Evolutionary conservation across 768 basidiomycete genomes (phyloP), one percentile per base, ranked within the genome.

Genomic region (Mycena indigotica): DNA sequence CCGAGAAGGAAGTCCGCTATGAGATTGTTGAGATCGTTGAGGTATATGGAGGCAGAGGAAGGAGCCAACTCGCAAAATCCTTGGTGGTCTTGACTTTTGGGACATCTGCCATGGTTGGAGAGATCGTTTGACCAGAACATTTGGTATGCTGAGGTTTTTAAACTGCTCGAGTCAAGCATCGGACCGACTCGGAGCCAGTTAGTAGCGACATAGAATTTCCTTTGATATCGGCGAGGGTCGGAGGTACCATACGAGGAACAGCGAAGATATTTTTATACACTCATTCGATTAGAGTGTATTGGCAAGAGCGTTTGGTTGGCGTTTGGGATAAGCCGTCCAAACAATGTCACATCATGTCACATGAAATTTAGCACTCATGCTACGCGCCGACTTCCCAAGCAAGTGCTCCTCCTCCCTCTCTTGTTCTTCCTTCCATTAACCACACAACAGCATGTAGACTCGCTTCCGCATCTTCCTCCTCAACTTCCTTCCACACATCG

Each of bases 1-100:
- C 87, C 87, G 83, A 88, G 85, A 70, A 87, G 73, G 77, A 88
- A 88, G 66, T 88, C 87, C 62, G 79, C 87, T 87, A 55, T 8
- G 48, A 30, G 58, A 25, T 60, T 56, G 52, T 55, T 53, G 35
- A 53, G 67, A 55, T 45, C 19, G 38, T 25, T 15, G 40, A 54
- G 41, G 29, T 32, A 30, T 39, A 26, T 64, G 16, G 23, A 28
- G 51, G n/a, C n/a, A n/a, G n/a, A 28, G 41, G 56, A n/a, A 35
- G 26, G 64, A 25, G 74, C 76, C 53, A 28, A 87, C 86, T 76
- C 67, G 84, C 77, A 77, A 91, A 91, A 41, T 90, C 88, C 81
- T 85, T 81, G 53, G 84, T 82, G 72, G 83, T 75, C 80, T 91
- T 91, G 28, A 55, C 28, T 44, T 60, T 63, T 28, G 39, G 25